Base-by-base conservation (phyloP, 139 green algal genomes). In the Ulvella scutata region DNA sequence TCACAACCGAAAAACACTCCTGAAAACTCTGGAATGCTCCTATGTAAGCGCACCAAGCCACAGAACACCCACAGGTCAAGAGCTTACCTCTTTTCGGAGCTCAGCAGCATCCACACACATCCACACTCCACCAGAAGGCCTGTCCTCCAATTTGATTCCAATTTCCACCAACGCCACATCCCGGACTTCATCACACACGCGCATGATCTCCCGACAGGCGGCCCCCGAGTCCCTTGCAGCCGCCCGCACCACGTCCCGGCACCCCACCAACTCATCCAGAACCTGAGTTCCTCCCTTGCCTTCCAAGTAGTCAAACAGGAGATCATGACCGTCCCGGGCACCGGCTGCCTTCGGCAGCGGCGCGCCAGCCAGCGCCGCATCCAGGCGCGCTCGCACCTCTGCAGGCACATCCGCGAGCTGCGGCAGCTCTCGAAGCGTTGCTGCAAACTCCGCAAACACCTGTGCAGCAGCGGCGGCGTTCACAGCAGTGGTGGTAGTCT, bases 101-200 rank as follows among this genome's bases (percentile, higher is more conserved):
- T 88, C 85, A 3, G 81, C 88, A 0, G 93, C 88, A 75, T 97
- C 90, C 60, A 97, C 94, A 23, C 88, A 84, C 83, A 97, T 98
- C 92, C 92, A 98, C 26, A 96, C 79, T 17, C 43, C 43, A 86
- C 86, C 91, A 61, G 91, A 88, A 23, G 86, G 74, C 44, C 81
- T 79, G 83, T 97, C 91, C 81, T 99, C 94, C n/a, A 97, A 80
- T 72, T 89, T 79, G 28, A 98, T 85, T 2, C 95, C 95, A 75
- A 98, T 81, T 28, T 93, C 85, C 23, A 92, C 85, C 74, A 99
- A 75, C 2, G 81, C 81, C 7, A 87, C 79, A 79, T 99, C 95
- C 0, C 95, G 82, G 35, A 98, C 62, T 13, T 83, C 79, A 81
- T 96, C 88, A 76, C 75, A 82, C 1, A 72, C 74, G 1, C 44